Base-by-base conservation (phyloP, 257 asterid genomes). In the Solanum gandarillasii region DNA sequence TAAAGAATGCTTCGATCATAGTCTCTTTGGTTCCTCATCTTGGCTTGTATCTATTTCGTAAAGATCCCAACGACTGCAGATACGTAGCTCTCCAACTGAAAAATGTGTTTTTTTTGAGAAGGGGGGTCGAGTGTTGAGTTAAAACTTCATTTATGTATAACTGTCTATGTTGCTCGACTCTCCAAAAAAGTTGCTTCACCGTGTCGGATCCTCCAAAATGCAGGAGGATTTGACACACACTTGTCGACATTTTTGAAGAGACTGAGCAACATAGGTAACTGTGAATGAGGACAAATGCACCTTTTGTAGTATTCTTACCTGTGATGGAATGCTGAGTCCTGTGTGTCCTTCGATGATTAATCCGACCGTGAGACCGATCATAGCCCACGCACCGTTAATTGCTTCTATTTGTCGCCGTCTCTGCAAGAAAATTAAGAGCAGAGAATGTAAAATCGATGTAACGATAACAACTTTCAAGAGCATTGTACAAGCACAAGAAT, bases 341-440 rank as follows among this genome's bases (percentile, higher is more conserved):
- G 98, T 94, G 74, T 83, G 93, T 39, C 98, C 98, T 93, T 95
- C 99, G 35, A 95, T 90, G 91, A 95, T 94, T 86, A 97, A 91
- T 87, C 95, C 99, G 8, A 91, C 94, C 3, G 99, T 97, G 27
- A 96, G 96, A 83, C 99, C 99, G n/a, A 97, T 90, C 98, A 97
- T 96, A 39, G 99, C 99, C 99, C 98, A 95, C 1, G 98, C 98
- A 55, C 99, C 99, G 6, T 97, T 97, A 76, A 95, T 91, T 72
- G 99, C 99, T 92, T 97, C 99, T 81, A 95, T 94, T 89, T 90
- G 79, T 5, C 94, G 93, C 10, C 85, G 94, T 91, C 88, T 94
- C 99, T 96, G 88, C 38, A 75, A 58, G 62, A 31, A 36, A 74
- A 86, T 9, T 29, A 41, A 81, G 41, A 29, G 85, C 20, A 27